Percentiles rank a stretch among this genome's conserved stretches.
Conservation (phyloP, 2,329 filamentous ascomycete species). For the Cladosporium cucumerinum region DNA sequence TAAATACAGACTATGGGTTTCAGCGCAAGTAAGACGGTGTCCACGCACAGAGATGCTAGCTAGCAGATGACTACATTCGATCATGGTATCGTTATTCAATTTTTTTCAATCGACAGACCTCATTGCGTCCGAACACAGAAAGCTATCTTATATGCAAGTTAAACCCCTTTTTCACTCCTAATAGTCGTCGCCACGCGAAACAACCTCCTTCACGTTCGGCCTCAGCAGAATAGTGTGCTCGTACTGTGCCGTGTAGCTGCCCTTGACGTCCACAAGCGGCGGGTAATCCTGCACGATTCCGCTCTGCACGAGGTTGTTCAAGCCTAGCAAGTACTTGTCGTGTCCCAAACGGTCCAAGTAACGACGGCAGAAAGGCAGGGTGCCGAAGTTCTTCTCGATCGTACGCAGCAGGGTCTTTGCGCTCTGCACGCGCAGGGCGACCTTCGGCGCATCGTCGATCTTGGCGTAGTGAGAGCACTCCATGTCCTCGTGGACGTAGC, state of each 20-base stretch:
- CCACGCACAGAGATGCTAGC: background rate
- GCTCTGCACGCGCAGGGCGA: conserved; percentile 45
- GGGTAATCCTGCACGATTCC: conserved; percentile 57
- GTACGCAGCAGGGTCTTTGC: conserved; percentile 57
- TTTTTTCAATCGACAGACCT: background rate
- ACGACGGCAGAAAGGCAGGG: conserved; percentile 58
- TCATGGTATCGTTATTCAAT: conserved; percentile 14
- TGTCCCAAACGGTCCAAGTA: conserved; percentile 63
- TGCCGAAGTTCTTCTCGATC: conserved; percentile 62
- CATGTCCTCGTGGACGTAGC: conserved; percentile 47
- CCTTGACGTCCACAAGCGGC: conserved; percentile 56
- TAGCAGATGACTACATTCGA: background rate
- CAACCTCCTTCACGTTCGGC: conserved; percentile 41
- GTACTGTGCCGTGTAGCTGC: conserved; percentile 63
- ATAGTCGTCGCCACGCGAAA: conserved; percentile 33
- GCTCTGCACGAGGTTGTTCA: conserved; percentile 56
- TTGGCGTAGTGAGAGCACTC: conserved; percentile 38
- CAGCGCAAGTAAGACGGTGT: background rate
- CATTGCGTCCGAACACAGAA: background rate
- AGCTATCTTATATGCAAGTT: background rate
- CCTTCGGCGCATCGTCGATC: conserved; percentile 36
- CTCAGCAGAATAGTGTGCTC: conserved; percentile 52
- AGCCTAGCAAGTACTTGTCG: conserved; percentile 56
- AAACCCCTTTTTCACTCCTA: background rate
- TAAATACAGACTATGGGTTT: background rate